Evolutionary conservation across 805 yeast species (phyloP), one percentile per base, ranked within the genome.

Genomic region (Ogataea pignaliae): DNA sequence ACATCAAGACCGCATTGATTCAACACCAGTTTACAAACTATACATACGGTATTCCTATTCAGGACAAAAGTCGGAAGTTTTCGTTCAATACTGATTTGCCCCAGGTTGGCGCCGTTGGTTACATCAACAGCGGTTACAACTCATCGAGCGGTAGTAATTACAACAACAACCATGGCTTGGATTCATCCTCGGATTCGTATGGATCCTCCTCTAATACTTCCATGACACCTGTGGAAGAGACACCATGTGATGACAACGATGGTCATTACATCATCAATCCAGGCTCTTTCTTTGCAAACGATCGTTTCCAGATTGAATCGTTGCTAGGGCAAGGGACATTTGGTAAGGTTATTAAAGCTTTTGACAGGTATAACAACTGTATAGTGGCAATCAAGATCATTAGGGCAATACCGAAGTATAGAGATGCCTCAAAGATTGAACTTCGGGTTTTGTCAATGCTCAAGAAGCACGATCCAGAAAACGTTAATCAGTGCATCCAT

Each of bases 361-460:
- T 73, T 52, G 98, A 93, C 60, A 69, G 73, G 42, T 65, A 71
- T 15, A 71, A 77, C 37, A 69, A 79, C 28, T 71, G 74, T 42
- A 71, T 72, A 46, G 93, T 88, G 37, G 99, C 99, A 1, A 85
- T 93, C 47, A 93, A 93, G 63, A 86, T 93, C 48, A 93, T 93
- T 40, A 74, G 95, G 45, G 88, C 96, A 16, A 85, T 93, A 18
- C 96, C 89, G 18, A 88, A 95, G 68, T 93, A 93, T 64, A 75
- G 98, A 43, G 97, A 90, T 59, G 99, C 99, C 3, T 88, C 96
- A 12, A 87, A 85, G 64, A 88, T 90, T 44, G 99, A 93, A 67
- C 71, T 93, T 21, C 69, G 98, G 39, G 88, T 93, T 11, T 68
- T 93, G 46, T 71, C 85, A 14, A 83, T 91, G 40, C 67, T 88